Evolutionary conservation across 2,329 filamentous ascomycete genomes (phyloP).

Genomic region (Alternaria brassicicola): DNA sequence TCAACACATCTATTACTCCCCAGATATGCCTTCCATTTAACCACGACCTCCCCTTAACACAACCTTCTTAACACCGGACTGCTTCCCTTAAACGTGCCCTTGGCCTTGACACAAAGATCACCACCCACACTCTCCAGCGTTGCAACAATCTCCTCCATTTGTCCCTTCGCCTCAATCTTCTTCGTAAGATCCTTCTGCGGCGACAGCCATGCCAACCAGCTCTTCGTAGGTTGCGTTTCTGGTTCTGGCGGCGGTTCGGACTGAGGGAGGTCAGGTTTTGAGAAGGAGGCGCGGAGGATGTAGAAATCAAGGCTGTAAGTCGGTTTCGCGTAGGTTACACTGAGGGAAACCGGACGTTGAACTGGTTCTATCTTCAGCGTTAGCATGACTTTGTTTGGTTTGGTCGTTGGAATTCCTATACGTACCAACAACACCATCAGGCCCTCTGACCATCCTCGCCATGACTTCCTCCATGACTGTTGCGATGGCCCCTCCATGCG

Average conservation of each 20-base stretch:
- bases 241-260: slow-evolving; percentile 32
- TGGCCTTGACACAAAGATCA: slow-evolving; percentile 53
- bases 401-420: neutral
- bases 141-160: slow-evolving; percentile 56
- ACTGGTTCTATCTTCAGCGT: slow-evolving; percentile 28
- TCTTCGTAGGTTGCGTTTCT: slow-evolving; percentile 35
- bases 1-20: neutral
- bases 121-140: slow-evolving; percentile 63
- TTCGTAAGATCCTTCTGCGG: slow-evolving; percentile 51
- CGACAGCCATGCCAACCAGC: slow-evolving; percentile 39
- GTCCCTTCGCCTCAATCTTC: slow-evolving; percentile 44
- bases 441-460: slow-evolving; percentile 68
- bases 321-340: slow-evolving; percentile 66
- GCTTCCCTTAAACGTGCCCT: neutral
- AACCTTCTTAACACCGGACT: neutral
- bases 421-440: slow-evolving; percentile 34
- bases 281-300: slow-evolving; percentile 60
- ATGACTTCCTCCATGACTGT: slow-evolving; percentile 73
- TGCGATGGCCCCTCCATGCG: slow-evolving; percentile 73
- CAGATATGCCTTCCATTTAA: neutral
- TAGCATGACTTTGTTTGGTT: neutral
- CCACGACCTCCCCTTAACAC: neutral
- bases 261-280: slow-evolving; percentile 33
- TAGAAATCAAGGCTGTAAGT: slow-evolving; percentile 68
- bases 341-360: slow-evolving; percentile 47